Evolutionary conservation across 371 early-diverging fungal genomes (phyloP), one percentile per base, ranked within the genome.

Genomic region (Nematocida sp.): DNA sequence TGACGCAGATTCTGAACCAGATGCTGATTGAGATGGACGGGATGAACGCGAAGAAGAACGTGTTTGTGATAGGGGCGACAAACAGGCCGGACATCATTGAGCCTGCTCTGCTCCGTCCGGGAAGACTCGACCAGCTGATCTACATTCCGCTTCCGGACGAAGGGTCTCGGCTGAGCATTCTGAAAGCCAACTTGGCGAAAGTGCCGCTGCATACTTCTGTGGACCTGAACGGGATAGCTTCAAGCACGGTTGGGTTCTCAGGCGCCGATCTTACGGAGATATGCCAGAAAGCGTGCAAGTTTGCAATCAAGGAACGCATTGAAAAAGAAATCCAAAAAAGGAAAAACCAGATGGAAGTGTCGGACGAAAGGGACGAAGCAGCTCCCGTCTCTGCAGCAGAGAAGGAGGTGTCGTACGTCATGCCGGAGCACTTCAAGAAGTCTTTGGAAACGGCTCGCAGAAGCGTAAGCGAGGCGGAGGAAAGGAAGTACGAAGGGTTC

Each of bases 1-100:
- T 62, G 2, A 82, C 75, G 17, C 92, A 96, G 83, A 95, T 97
- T 27, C 87, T 99, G 46, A 99, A 98, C 86, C 96, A 96, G 86
- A 89, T 99, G 74, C 86, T 99, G 77, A 95, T 95, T 29, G 99
- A 97, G 86, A 96, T 99, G 97, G 99, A 98, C 81, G 98, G 99
- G 81, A 96, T 98, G 95, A 94, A 93, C 80, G 92, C 92, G 74
- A 95, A 95, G 87, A 93, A 96, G 88, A 82, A 85, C 85, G 96
- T 96, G 83, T 87, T 97, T 76, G 93, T 97, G 74, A 83, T 82
- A 79, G 85, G 78, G 70, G 99, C 97, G 3, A 99, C 99, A 54
- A 99, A 99, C 83, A 91, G 92, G 48, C 95, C 96, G 1, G 96
- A 96, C 63, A 86, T 94, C 17, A 65, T 86, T 56, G 86, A 86